Percentiles rank a stretch among this genome's conserved stretches.
Conservation (phyloP, 2,329 filamentous ascomycete genomes). For the Penicillium sp. region DNA sequence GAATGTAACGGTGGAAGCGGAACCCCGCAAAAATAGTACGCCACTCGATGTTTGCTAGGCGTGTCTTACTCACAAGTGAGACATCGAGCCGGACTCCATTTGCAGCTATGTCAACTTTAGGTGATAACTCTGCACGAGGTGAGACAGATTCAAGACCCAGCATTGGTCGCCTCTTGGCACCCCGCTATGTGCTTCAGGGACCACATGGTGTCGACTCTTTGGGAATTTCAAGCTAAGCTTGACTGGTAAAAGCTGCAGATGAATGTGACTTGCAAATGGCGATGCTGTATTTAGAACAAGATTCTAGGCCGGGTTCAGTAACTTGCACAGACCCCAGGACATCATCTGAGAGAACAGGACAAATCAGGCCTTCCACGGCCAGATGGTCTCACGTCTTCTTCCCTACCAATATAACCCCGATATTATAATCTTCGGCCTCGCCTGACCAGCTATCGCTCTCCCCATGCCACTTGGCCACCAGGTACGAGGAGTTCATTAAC, state of each 20-base stretch:
- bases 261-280: neutral
- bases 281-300: neutral
- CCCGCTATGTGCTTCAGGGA: constrained; percentile 6
- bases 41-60: neutral
- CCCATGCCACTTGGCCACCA: no score
- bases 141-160: constrained; percentile 13
- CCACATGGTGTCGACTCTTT: constrained; percentile 1
- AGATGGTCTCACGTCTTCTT: neutral
- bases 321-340: neutral
- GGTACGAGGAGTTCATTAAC: no score
- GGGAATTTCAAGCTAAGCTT: neutral
- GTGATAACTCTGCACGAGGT: neutral
- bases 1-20: constrained; percentile 8
- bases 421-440: neutral
- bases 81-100: constrained; percentile 5
- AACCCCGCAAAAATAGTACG: neutral
- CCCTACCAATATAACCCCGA: neutral
- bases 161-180: neutral
- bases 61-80: constrained; percentile 10
- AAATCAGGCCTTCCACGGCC: neutral
- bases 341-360: neutral
- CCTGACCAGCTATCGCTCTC: neutral
- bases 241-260: neutral
- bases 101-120: neutral
- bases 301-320: neutral